These are phyloP conservation scores for Sugiyamaella novakii DNA, from an alignment of 1,139 yeast genomes.

Conservation along the genomic window DNA sequence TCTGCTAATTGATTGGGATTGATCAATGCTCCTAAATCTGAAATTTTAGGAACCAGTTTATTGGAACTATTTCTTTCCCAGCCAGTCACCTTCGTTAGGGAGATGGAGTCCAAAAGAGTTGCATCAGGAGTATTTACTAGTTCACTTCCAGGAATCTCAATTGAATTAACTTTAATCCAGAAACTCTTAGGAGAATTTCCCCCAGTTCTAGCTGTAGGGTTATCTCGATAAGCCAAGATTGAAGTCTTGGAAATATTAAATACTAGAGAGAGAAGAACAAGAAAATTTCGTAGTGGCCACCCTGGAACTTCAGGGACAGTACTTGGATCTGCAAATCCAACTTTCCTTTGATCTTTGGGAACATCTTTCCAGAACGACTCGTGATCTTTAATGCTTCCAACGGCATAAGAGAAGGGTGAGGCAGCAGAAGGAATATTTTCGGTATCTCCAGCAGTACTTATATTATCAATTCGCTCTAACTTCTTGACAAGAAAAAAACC, in stretches of 20 bases:
- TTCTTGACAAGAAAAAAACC: slow-evolving; percentile 39
- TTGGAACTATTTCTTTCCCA: slow-evolving; percentile 86
- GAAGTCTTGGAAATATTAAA: slow-evolving; percentile 46
- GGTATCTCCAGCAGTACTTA: slow-evolving; percentile 23
- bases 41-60: slow-evolving; percentile 75
- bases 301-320: slow-evolving; percentile 54
- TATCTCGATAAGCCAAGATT: slow-evolving; percentile 43
- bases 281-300: slow-evolving; percentile 64
- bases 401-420: slow-evolving; percentile 32
- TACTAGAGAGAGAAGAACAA: slow-evolving; percentile 54
- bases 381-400: slow-evolving; percentile 32
- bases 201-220: slow-evolving; percentile 19
- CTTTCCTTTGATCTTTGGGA: slow-evolving; percentile 28
- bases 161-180: slow-evolving; percentile 34
- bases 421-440: slow-evolving; percentile 34
- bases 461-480: background rate
- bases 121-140: background rate
- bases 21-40: slow-evolving; percentile 77
- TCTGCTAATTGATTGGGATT: slow-evolving; percentile 81
- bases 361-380: slow-evolving; percentile 28
- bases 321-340: slow-evolving; percentile 67
- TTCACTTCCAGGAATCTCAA: slow-evolving; percentile 10
- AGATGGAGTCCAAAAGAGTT: background rate
- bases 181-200: slow-evolving; percentile 27
- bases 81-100: slow-evolving; percentile 56